Conservation (phyloP, 805 yeast species). For the Candida hungchunana region DNA sequence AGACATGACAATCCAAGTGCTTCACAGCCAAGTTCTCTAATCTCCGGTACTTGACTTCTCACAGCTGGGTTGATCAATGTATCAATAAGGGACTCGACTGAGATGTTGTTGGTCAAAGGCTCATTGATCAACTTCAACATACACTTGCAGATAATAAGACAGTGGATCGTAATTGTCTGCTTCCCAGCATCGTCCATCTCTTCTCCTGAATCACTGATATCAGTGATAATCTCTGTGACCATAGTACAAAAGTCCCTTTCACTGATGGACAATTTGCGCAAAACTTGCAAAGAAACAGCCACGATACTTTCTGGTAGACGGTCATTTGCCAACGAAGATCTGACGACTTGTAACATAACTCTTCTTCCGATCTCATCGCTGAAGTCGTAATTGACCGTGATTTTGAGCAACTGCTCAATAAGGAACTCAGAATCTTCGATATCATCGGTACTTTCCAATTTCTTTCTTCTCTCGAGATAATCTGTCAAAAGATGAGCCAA, state of each 20-base stretch:
- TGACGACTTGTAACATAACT: constrained; percentile 56
- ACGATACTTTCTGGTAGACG: constrained; percentile 50
- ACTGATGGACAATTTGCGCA: constrained; percentile 66
- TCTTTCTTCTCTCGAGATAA: constrained; percentile 49
- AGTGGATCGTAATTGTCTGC: constrained; percentile 47
- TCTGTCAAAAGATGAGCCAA: constrained; percentile 55
- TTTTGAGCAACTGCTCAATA: constrained; percentile 63
- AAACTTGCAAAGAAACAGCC: constrained; percentile 55
- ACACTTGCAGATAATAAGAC: constrained; percentile 64
- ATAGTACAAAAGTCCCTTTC: constrained; percentile 83
- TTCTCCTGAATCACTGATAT: constrained; percentile 60
- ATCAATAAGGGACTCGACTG: constrained; percentile 65
- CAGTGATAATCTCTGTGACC: constrained; percentile 82
- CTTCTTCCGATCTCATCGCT: constrained; percentile 90
- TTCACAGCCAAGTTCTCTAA: constrained; percentile 61
- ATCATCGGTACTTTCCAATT: constrained; percentile 31
- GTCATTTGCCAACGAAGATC: constrained; percentile 57
- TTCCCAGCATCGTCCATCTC: constrained; percentile 25
- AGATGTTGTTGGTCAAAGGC: constrained; percentile 59
- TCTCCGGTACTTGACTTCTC: constrained; percentile 45
- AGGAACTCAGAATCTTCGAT: constrained; percentile 64
- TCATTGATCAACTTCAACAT: constrained; percentile 65
- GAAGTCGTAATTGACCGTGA: constrained; percentile 72
- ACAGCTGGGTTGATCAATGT: constrained; percentile 80
- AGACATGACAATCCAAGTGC: constrained; percentile 81